Conservation (phyloP, 2,329 filamentous ascomycete species). For the Pseudogymnoascus sp. region DNA sequence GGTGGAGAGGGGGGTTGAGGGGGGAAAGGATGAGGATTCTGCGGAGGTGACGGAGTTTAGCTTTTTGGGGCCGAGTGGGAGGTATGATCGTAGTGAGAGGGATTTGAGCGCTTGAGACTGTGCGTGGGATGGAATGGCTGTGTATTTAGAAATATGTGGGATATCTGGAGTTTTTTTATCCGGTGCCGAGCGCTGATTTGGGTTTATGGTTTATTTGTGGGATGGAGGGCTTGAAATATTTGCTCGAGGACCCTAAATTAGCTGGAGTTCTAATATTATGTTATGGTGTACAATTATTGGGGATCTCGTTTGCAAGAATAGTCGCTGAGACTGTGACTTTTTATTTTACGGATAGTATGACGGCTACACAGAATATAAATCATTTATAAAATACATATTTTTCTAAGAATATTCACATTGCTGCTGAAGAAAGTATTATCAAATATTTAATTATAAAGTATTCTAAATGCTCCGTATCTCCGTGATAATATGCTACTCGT, state of each 20-base stretch:
- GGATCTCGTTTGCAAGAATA: background rate
- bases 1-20: background rate
- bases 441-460: slow-evolving; percentile 4
- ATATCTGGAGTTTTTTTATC: background rate
- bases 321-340: background rate
- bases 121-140: background rate
- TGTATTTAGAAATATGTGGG: background rate
- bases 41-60: background rate
- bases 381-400: background rate
- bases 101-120: background rate
- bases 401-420: background rate
- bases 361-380: background rate
- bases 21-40: background rate
- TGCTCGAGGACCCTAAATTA: background rate
- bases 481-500: background rate
- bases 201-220: background rate
- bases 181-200: background rate
- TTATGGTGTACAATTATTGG: background rate
- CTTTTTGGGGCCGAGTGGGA: background rate
- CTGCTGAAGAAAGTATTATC: background rate
- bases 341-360: background rate
- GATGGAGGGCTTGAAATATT: background rate
- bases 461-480: background rate
- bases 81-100: background rate
- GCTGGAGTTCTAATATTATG: background rate